A percentile compares a stretch with the other conserved stretches of the same genome.
Conservation (phyloP, 495 filamentous ascomycete genomes). For the Aspergillus carlsbadensis region DNA sequence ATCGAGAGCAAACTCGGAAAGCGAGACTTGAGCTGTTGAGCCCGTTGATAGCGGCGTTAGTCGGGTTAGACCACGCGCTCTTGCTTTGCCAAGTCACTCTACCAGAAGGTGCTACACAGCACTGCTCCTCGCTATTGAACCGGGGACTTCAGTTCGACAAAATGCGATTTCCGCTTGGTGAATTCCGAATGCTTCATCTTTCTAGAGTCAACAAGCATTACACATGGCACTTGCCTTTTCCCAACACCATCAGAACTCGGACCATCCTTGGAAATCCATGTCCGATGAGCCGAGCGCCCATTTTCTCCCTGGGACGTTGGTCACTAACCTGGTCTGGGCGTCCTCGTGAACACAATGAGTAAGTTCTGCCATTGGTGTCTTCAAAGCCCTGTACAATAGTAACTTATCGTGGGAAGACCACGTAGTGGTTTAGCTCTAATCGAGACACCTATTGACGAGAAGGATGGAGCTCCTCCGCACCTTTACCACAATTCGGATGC, state of each 20-base stretch:
- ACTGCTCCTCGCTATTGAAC: neutral
- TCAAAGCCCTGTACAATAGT: constrained; percentile 5
- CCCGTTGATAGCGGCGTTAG: neutral
- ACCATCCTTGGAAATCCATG: constrained; percentile 2
- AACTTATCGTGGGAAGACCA: constrained; percentile 10
- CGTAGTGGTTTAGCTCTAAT: constrained; percentile 31
- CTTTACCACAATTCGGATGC: constrained; percentile 45
- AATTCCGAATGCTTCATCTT: neutral
- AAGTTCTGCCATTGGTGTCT: constrained; percentile 10
- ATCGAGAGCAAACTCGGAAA: constrained; percentile 28
- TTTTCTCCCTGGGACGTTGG: constrained; percentile 19
- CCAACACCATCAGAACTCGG: neutral
- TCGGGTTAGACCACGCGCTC: neutral
- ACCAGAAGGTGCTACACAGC: constrained; percentile 4
- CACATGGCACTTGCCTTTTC: neutral
- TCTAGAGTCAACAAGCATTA: neutral
- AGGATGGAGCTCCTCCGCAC: constrained; percentile 21
- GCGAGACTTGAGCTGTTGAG: constrained; percentile 21
- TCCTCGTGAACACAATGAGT: constrained; percentile 16
- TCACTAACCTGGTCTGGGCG: constrained; percentile 14
- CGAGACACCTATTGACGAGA: constrained; percentile 33
- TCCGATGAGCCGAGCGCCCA: constrained; percentile 19
- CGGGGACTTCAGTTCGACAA: neutral
- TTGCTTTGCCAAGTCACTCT: neutral
- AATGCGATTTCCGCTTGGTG: neutral